phyloP scores from a whole-genome alignment of 805 yeast species.

The Lipomyces spencermartinsiae region DNA sequence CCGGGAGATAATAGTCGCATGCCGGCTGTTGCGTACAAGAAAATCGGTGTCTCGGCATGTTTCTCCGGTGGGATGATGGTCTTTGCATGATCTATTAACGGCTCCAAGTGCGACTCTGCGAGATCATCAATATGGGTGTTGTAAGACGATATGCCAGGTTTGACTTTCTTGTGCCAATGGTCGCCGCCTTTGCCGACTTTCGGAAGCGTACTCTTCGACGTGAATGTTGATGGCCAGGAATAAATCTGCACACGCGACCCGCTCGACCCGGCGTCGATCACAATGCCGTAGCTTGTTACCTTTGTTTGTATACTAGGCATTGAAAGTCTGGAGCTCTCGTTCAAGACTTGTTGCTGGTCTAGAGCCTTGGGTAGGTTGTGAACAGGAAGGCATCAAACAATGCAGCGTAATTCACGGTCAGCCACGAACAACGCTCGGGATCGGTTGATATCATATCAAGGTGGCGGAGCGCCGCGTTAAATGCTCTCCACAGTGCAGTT shows the following conservation, averaged over 20 bases:
- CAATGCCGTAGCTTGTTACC: conserved; percentile 69
- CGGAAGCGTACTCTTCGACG: conserved; percentile 45
- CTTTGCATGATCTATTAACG: conserved; percentile 72
- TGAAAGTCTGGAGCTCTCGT: background rate
- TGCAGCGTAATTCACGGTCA: background rate
- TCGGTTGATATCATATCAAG: background rate
- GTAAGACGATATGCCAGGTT: conserved; percentile 85
- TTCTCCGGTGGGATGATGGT: conserved; percentile 67
- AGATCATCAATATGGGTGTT: conserved; percentile 57
- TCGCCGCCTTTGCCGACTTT: conserved; percentile 64
- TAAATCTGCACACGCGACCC: conserved; percentile 90
- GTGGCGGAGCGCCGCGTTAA: background rate
- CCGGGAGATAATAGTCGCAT: conserved; percentile 76
- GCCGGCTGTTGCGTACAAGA: conserved; percentile 95
- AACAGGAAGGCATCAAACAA: background rate
- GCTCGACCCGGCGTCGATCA: conserved; percentile 93
- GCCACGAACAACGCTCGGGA: background rate
- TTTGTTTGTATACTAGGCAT: conserved; percentile 21
- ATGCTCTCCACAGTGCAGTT: background rate
- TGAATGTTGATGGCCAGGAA: conserved; percentile 60
- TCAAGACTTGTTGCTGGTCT: background rate
- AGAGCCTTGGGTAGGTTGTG: background rate
- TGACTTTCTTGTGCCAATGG: conserved; percentile 72
- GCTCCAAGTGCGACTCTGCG: conserved; percentile 74
- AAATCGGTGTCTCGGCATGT: conserved; percentile 77